These are phyloP conservation scores for Leccinum fallax DNA, from an alignment of 1,284 basidiomycete genomes.

Conservation along the genomic window DNA sequence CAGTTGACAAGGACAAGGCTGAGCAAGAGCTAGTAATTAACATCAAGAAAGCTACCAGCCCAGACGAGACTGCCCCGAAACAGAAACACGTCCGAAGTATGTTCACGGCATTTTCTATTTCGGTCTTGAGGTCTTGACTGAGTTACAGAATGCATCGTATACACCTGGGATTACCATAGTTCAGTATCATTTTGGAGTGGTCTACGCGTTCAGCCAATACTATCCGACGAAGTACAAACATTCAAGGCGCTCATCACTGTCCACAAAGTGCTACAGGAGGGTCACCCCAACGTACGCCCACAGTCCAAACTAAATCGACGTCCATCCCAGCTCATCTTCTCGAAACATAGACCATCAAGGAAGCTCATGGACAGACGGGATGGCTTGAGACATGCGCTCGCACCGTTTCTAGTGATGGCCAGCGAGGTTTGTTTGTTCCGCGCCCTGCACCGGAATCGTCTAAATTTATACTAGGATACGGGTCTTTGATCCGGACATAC, in stretches of 20 bases:
- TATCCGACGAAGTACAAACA: slow-evolving; percentile 94
- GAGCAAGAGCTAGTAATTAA: slow-evolving; percentile 90
- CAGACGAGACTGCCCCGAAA: slow-evolving; percentile 92
- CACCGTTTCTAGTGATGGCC: slow-evolving; percentile 80
- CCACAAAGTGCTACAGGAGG: slow-evolving; percentile 95
- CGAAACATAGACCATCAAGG: slow-evolving; percentile 79
- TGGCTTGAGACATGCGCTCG: slow-evolving; percentile 96
- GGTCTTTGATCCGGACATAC: slow-evolving; percentile 89
- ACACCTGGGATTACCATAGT: slow-evolving; percentile 98
- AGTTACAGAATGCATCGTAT: slow-evolving; percentile 87
- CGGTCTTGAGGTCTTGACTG: slow-evolving; percentile 16
- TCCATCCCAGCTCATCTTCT: slow-evolving; percentile 16
- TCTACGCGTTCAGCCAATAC: slow-evolving; percentile 90
- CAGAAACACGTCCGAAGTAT: slow-evolving; percentile 97
- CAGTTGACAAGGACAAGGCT: slow-evolving; percentile 96
- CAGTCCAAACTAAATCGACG: background rate
- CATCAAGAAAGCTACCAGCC: slow-evolving; percentile 95
- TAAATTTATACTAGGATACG: slow-evolving; percentile 66
- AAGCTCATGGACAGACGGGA: slow-evolving; percentile 93
- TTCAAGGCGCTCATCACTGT: slow-evolving; percentile 96
- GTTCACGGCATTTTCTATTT: slow-evolving; percentile 37
- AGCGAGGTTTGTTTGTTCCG: slow-evolving; percentile 57
- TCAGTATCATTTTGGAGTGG: slow-evolving; percentile 97
- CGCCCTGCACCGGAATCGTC: background rate
- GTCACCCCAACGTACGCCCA: slow-evolving; percentile 82